Base-by-base conservation (phyloP, 2,329 filamentous ascomycete genomes). In the Nothomitra cinnamomea region DNA sequence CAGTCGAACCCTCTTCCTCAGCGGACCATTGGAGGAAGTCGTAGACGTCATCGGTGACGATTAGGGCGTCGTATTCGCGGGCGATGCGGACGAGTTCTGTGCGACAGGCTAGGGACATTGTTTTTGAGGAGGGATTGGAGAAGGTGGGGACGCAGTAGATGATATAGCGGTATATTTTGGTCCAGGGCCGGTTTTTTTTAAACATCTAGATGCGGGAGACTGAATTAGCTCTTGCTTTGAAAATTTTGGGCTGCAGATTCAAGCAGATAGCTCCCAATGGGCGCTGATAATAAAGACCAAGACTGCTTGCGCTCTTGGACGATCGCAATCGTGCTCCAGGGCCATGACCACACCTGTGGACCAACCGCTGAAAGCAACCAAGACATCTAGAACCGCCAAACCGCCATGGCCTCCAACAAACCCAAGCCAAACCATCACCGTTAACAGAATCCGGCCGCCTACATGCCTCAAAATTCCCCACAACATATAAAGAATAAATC, bases 31-130 rank as follows among this genome's bases (percentile, higher is more conserved):
- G 85, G 3, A 96, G 73, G 59, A 90, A 83, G 65, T 96, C 90
- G 64, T 98, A 98, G 8, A 96, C 88, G 65, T 98, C 92, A 68
- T 96, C 90, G 50, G 79, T 79, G 25, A 95, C 74, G 54, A 95
- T 68, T n/a, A 96, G 74, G 5, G 86, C 87, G 64, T 96, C 82
- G 64, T 83, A 79, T 55, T 80, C 72, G 54, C 90, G 76, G 0
- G 90, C 90, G 5, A 95, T 67, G n/a, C 72, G 70, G 22, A 96
- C 80, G 2, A 96, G 74, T 10, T 71, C 71, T 57, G 80, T 69
- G 2, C 92, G 77, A 25, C 83, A 77, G 17, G 67, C 64, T 2
- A 87, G 66, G 13, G 82, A 80, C 81, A 94, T 90, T 2, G 86
- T 88, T 62, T 83, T 83, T 28, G 83, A 87, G 0, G 85, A 88